A percentile compares a stretch with the other conserved stretches of the same genome.
Evolutionary conservation across 495 filamentous ascomycete species (phyloP).

Genomic region (Lasiosphaeria hispida): DNA sequence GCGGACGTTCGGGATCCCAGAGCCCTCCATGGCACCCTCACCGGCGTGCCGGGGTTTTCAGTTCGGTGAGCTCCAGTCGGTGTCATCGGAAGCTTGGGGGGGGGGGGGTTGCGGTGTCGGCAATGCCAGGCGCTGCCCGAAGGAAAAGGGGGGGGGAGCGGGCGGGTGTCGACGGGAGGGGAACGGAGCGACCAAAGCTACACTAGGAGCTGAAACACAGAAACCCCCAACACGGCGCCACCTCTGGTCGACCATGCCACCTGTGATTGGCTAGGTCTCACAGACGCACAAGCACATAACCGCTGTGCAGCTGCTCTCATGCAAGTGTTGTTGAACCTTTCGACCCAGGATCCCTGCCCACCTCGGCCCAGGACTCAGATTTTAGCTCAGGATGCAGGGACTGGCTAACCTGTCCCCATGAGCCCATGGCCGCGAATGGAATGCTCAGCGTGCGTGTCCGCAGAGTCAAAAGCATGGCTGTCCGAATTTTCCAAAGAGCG

Average conservation of each 20-base stretch:
- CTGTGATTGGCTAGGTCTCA: constrained; percentile 27
- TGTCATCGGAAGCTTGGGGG: constrained; percentile 3
- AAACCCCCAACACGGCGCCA: constrained; percentile 15
- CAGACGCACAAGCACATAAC: constrained; percentile 40
- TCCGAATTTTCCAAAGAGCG: not conserved
- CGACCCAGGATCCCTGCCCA: constrained; percentile 32
- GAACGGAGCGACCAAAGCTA: not conserved
- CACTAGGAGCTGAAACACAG: constrained; percentile 32
- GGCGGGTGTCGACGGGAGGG: not conserved
- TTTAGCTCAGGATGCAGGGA: constrained; percentile 20
- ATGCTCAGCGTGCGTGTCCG: not conserved
- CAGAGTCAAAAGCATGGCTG: constrained; percentile 1
- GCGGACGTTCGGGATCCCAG: not conserved
- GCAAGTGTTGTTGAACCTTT: constrained; percentile 32
- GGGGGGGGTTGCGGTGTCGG: not conserved
- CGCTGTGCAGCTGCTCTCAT: constrained; percentile 41
- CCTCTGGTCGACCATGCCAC: not conserved
- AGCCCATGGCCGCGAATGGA: not conserved
- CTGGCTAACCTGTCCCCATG: not conserved
- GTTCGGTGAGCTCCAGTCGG: constrained; percentile 11
- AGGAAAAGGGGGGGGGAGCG: not conserved
- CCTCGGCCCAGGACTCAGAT: constrained; percentile 21
- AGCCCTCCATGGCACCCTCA: constrained; percentile 6
- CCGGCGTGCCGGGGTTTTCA: constrained; percentile 11
- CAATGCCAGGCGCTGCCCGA: constrained; percentile 12